Evolutionary conservation across 352 stramenopile genomes (phyloP).

Genomic region (Phytophthora crassamura): DNA sequence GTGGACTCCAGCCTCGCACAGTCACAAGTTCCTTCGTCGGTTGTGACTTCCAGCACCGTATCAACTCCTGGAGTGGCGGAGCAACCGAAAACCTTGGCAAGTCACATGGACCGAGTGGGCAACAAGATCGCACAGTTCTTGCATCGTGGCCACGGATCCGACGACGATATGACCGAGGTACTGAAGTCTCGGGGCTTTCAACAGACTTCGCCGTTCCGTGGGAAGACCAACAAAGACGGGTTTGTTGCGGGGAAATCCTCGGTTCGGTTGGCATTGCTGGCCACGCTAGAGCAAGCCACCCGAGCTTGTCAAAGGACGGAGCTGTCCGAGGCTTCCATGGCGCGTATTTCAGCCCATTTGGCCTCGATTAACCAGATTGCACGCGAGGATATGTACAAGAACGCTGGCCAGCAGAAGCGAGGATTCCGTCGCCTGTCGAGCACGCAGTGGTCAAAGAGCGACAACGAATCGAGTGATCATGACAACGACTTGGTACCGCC

Average conservation of each 20-base stretch:
- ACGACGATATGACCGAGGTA: slow-evolving; percentile 14
- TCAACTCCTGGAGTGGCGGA: slow-evolving; percentile 15
- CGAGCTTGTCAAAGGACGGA: slow-evolving; percentile 58
- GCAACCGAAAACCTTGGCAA: slow-evolving; percentile 5
- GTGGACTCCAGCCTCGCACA: slow-evolving; percentile 21
- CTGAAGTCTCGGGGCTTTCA: slow-evolving; percentile 6
- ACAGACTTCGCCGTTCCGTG: background rate
- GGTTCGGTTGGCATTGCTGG: slow-evolving; percentile 49
- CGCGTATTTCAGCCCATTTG: slow-evolving; percentile 61
- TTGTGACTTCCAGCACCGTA: slow-evolving; percentile 2
- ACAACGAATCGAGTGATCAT: slow-evolving; percentile 15
- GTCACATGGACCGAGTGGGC: slow-evolving; percentile 33
- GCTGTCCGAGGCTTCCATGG: slow-evolving; percentile 61
- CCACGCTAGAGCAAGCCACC: slow-evolving; percentile 49
- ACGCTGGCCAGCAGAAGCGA: slow-evolving; percentile 27
- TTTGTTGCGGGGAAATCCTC: slow-evolving; percentile 35
- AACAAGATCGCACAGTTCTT: slow-evolving; percentile 30
- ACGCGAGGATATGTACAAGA: slow-evolving; percentile 62
- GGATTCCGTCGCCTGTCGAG: slow-evolving; percentile 50
- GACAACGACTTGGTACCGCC: slow-evolving; percentile 12
- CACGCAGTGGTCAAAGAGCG: slow-evolving; percentile 18
- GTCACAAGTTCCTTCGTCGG: slow-evolving; percentile 11
- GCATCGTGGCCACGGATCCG: slow-evolving; percentile 6
- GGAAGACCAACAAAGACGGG: slow-evolving; percentile 7
- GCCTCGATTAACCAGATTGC: slow-evolving; percentile 69